Conservation (phyloP, 352 stramenopile genomes). For the Sclerospora graminicola region DNA sequence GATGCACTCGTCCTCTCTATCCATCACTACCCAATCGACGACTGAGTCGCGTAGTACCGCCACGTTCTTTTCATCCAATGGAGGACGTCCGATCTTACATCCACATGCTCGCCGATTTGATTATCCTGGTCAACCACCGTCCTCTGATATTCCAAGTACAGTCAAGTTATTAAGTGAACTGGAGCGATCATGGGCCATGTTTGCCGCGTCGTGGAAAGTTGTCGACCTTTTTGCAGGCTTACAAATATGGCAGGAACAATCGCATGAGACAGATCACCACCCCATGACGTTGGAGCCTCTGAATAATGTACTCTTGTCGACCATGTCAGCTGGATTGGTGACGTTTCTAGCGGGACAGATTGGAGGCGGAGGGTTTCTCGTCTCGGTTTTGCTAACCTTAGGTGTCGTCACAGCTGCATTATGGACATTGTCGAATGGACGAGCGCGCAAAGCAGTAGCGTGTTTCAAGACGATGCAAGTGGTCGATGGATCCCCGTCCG, state of each 20-base stretch:
- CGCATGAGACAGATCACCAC: background rate
- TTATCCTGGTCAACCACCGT: background rate
- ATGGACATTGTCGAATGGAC: conserved; percentile 42
- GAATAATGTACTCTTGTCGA: conserved; percentile 49
- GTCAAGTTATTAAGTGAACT: conserved; percentile 63
- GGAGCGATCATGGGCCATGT: conserved; percentile 67
- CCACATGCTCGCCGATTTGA: no score
- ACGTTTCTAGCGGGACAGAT: conserved; percentile 60
- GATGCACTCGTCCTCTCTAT: no score
- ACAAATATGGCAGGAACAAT: conserved; percentile 58
- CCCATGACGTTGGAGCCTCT: conserved; percentile 27
- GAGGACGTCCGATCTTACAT: no score
- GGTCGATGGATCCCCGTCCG: conserved; percentile 49
- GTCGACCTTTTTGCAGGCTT: conserved; percentile 57
- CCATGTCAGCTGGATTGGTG: conserved; percentile 36
- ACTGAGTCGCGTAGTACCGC: no score
- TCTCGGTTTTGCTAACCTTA: conserved; percentile 39
- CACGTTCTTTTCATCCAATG: no score
- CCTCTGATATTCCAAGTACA: conserved; percentile 31
- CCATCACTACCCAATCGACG: no score
- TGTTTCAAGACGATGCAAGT: conserved; percentile 61
- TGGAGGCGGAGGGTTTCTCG: conserved; percentile 39
- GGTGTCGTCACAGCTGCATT: conserved; percentile 32
- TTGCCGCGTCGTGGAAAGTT: conserved; percentile 49
- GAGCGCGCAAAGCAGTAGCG: conserved; percentile 31